phyloP scores from a whole-genome alignment of 495 filamentous ascomycete genomes.

The Elaphomyces granulatus region DNA sequence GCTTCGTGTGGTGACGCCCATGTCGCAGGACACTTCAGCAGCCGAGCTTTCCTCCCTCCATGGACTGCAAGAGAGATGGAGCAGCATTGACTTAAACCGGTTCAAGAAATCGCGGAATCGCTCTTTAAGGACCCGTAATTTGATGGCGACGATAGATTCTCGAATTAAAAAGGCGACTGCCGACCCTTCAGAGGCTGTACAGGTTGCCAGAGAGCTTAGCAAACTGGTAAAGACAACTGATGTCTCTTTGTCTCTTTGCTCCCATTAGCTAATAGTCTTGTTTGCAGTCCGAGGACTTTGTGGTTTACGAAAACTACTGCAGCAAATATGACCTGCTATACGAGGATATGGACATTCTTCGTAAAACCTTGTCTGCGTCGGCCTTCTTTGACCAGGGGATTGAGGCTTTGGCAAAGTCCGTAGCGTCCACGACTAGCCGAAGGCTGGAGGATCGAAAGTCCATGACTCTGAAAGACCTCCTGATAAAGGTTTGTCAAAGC shows the following conservation, averaged over 20 bases:
- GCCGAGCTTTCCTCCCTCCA: constrained; percentile 12
- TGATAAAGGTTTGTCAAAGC: constrained; percentile 59
- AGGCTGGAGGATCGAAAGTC: constrained; percentile 52
- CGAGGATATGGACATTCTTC: constrained; percentile 55
- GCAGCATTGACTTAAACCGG: constrained; percentile 14
- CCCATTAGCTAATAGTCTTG: not conserved
- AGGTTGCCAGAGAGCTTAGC: constrained; percentile 65
- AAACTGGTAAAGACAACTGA: constrained; percentile 43
- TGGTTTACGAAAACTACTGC: constrained; percentile 76
- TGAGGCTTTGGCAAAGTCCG: constrained; percentile 65
- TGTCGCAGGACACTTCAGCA: constrained; percentile 12
- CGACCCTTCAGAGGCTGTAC: constrained; percentile 54
- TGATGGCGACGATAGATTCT: constrained; percentile 16
- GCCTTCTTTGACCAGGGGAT: constrained; percentile 70
- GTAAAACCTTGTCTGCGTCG: constrained; percentile 62
- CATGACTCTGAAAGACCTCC: constrained; percentile 66
- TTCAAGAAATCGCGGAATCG: constrained; percentile 18
- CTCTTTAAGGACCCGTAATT: constrained; percentile 18
- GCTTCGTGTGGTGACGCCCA: constrained; percentile 20
- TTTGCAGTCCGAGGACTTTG: constrained; percentile 60
- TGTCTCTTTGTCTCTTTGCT: constrained; percentile 1
- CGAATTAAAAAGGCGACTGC: constrained; percentile 36
- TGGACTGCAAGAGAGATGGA: constrained; percentile 11
- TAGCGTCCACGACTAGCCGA: constrained; percentile 54
- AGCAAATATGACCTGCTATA: constrained; percentile 74